A percentile compares a stretch with the other conserved stretches of the same genome.
phyloP scores from a whole-genome alignment of 2,329 filamentous ascomycete species.

The Penicillium sp. region DNA sequence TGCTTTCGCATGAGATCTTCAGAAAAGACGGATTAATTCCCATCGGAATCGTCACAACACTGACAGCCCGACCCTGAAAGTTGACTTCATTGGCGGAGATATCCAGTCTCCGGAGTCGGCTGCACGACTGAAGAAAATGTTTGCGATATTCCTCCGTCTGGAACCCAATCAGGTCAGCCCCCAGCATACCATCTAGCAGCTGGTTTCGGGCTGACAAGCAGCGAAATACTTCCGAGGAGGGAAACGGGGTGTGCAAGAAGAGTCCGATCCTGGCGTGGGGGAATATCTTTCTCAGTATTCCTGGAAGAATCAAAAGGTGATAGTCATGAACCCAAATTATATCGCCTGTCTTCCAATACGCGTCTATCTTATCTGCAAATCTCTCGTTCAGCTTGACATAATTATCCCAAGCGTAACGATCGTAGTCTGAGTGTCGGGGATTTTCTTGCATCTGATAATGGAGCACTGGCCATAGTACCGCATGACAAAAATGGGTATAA shows the following conservation, averaged over 20 bases:
- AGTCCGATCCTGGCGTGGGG: slow-evolving; percentile 93
- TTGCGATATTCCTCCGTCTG: slow-evolving; percentile 90
- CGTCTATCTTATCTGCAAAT: slow-evolving; percentile 84
- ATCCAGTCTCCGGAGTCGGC: slow-evolving; percentile 79
- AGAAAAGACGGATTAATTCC: slow-evolving; percentile 82
- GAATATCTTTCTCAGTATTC: slow-evolving; percentile 77
- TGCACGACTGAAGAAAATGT: slow-evolving; percentile 94
- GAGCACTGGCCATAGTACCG: slow-evolving; percentile 93
- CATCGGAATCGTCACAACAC: slow-evolving; percentile 78
- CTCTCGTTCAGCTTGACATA: slow-evolving; percentile 89
- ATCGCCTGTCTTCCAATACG: slow-evolving; percentile 88
- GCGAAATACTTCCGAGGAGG: slow-evolving; percentile 91
- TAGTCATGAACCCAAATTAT: slow-evolving; percentile 96
- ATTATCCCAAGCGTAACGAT: slow-evolving; percentile 93
- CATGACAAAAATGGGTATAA: slow-evolving; percentile 94
- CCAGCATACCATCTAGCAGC: slow-evolving; percentile 86
- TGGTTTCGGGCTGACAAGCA: slow-evolving; percentile 82
- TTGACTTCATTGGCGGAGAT: slow-evolving; percentile 83
- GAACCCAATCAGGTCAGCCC: slow-evolving; percentile 87
- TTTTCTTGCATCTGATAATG: slow-evolving; percentile 97
- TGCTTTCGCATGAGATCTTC: slow-evolving; percentile 65
- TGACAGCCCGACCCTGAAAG: slow-evolving; percentile 84
- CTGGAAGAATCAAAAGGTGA: slow-evolving; percentile 82
- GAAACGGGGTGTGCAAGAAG: slow-evolving; percentile 92
- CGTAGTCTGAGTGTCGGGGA: slow-evolving; percentile 94